A percentile compares a stretch with the other conserved stretches of the same genome.
Conservation (phyloP, 2,329 filamentous ascomycete species). For the Penicillium decumbens region DNA sequence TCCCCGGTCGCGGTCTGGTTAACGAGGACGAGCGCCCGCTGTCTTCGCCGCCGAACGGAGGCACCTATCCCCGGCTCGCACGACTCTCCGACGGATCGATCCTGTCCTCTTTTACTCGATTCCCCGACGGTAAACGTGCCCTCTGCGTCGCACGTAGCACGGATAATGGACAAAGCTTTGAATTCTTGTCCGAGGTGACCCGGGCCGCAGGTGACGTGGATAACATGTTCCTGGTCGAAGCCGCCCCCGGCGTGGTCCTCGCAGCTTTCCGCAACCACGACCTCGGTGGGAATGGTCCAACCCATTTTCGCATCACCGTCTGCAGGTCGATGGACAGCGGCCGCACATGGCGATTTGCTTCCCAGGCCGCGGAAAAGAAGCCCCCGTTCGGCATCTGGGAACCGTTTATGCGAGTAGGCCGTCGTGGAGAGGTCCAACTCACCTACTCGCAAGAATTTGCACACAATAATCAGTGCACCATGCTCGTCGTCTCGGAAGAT, state of each 20-base stretch:
- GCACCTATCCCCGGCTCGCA: conserved; percentile 48
- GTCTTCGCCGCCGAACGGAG: conserved; percentile 35
- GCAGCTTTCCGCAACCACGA: conserved; percentile 51
- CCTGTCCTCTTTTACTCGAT: conserved; percentile 45
- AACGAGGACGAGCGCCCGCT: conserved; percentile 34
- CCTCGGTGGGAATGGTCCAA: conserved; percentile 32
- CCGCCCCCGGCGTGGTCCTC: conserved; percentile 34
- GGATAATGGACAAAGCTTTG: conserved; percentile 43
- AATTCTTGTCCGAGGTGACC: conserved; percentile 42
- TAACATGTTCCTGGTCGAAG: conserved; percentile 47
- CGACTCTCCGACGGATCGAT: conserved; percentile 45
- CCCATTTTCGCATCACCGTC: conserved; percentile 49
- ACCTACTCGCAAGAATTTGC: conserved; percentile 48
- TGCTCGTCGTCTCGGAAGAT: conserved; percentile 45
- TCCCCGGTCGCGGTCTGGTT: conserved; percentile 24
- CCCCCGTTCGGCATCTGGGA: conserved; percentile 46
- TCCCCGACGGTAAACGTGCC: conserved; percentile 36
- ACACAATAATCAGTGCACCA: conserved; percentile 47
- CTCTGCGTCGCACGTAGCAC: conserved; percentile 45
- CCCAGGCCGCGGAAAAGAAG: conserved; percentile 44
- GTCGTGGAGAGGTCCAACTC: conserved; percentile 41
- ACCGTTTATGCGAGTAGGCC: conserved; percentile 46
- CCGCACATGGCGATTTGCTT: conserved; percentile 41
- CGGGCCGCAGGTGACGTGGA: conserved; percentile 45
- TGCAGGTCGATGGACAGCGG: conserved; percentile 47